These are phyloP conservation scores for Teunomyces aglyptinius DNA, from an alignment of 805 yeast genomes.

Conservation along the genomic window DNA sequence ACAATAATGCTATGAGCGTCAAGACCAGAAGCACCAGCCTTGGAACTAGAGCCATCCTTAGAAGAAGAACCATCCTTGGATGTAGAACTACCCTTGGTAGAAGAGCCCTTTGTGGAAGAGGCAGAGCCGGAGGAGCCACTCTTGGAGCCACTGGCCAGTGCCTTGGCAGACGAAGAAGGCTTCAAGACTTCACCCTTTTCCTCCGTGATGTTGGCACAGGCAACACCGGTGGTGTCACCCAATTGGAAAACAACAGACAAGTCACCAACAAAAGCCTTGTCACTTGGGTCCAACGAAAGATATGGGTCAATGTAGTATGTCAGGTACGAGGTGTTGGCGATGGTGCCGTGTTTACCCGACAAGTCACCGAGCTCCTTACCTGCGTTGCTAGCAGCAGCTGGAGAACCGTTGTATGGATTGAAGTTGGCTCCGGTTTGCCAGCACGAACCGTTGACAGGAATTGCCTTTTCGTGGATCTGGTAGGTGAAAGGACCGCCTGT, in stretches of 20 bases:
- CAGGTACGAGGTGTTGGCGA: conserved; percentile 25
- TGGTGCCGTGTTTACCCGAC: conserved; percentile 38
- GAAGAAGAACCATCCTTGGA: conserved; percentile 5
- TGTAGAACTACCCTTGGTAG: conserved; percentile 5
- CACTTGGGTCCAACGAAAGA: conserved; percentile 22
- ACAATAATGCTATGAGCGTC: conserved; percentile 5
- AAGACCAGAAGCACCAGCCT: conserved; percentile 3
- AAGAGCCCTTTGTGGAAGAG: not conserved
- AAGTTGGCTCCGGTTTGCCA: conserved; percentile 36
- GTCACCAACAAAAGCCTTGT: conserved; percentile 23
- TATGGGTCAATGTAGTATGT: conserved; percentile 22
- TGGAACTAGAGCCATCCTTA: conserved; percentile 1
- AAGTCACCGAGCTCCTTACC: conserved; percentile 38
- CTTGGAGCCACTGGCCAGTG: conserved; percentile 2
- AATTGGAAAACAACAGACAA: conserved; percentile 39
- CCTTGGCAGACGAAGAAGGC: conserved; percentile 4
- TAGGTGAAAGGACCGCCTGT: conserved; percentile 40
- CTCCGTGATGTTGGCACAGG: conserved; percentile 39
- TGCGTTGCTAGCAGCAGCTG: conserved; percentile 21
- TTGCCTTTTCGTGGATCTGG: conserved; percentile 38
- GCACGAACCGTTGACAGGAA: conserved; percentile 33
- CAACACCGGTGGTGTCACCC: conserved; percentile 29
- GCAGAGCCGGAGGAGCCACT: conserved; percentile 5
- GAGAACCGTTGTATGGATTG: conserved; percentile 37
- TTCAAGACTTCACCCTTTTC: conserved; percentile 1